These are phyloP conservation scores for Colletotrichum sp. DNA, from an alignment of 2,329 filamentous ascomycete species.

Conservation along the genomic window DNA sequence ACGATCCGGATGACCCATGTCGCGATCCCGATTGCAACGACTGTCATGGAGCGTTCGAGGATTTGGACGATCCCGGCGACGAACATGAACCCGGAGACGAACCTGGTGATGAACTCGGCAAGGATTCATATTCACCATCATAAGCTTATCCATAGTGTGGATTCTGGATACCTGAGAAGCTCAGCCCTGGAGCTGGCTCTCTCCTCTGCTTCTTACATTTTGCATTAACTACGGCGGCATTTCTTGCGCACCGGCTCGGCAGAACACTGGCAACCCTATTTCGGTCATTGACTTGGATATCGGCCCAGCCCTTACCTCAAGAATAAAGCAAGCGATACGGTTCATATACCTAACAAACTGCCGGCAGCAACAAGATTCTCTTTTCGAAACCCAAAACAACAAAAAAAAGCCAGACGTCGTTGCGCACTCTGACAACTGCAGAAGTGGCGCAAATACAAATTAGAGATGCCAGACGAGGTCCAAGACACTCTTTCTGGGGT, in stretches of 20 bases:
- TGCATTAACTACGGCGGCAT: neutral
- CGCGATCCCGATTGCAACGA: neutral
- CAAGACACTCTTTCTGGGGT: neutral
- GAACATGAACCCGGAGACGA: neutral
- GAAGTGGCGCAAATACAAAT: neutral
- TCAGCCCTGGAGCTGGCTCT: neutral
- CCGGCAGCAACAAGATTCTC: neutral
- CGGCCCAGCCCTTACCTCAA: neutral
- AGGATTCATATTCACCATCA: neutral
- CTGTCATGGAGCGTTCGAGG: neutral
- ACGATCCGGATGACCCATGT: slow-evolving; percentile 15
- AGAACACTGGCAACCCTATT: neutral
- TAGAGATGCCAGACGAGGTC: neutral
- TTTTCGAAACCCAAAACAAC: neutral
- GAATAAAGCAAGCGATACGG: neutral
- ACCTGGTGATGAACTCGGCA: neutral
- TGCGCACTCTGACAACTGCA: neutral
- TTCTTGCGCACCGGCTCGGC: neutral
- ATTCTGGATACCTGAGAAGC: neutral
- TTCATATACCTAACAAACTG: neutral
- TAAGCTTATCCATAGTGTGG: neutral
- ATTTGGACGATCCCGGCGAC: slow-evolving; percentile 13
- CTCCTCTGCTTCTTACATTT: neutral
- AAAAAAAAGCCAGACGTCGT: neutral
- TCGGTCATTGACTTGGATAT: neutral